Percentiles rank a stretch among this genome's conserved stretches.
Evolutionary conservation across 2,329 filamentous ascomycete species (phyloP).

Genomic region (Ophiostoma quercus): DNA sequence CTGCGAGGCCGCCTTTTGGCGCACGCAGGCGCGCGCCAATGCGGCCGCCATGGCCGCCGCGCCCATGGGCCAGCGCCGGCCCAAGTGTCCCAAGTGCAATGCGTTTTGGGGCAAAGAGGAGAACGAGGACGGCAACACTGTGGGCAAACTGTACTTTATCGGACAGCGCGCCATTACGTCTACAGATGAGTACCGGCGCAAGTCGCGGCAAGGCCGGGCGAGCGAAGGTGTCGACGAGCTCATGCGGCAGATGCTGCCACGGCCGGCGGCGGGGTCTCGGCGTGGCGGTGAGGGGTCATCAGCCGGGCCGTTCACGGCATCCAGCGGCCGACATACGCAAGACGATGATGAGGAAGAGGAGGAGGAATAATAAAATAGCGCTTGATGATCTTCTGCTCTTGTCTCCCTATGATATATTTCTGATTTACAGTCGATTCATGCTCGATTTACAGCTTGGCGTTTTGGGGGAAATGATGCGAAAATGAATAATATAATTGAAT

Average conservation of each 20-base stretch:
- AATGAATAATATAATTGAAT: not conserved
- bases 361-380: slow-evolving; percentile 16
- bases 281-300: slow-evolving; percentile 8
- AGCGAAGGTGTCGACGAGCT: slow-evolving; percentile 37
- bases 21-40: slow-evolving; percentile 46
- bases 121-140: slow-evolving; percentile 12
- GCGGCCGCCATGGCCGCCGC: slow-evolving; percentile 42
- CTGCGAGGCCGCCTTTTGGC: slow-evolving; percentile 69
- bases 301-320: slow-evolving; percentile 23
- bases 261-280: not conserved
- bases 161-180: slow-evolving; percentile 54
- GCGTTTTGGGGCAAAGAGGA: slow-evolving; percentile 42
- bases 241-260: slow-evolving; percentile 30
- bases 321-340: not conserved
- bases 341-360: slow-evolving; percentile 24
- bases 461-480: not conserved
- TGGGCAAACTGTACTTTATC: slow-evolving; percentile 40
- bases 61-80: slow-evolving; percentile 52
- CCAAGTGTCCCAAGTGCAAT: slow-evolving; percentile 59
- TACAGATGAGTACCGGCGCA: slow-evolving; percentile 46
- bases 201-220: slow-evolving; percentile 36
- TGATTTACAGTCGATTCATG: not conserved
- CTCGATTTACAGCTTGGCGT: not conserved
- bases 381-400: not conserved
- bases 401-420: not conserved